Evolutionary conservation across 129 eudicot species (phyloP).

Genomic region (Escallonia herrerae): DNA sequence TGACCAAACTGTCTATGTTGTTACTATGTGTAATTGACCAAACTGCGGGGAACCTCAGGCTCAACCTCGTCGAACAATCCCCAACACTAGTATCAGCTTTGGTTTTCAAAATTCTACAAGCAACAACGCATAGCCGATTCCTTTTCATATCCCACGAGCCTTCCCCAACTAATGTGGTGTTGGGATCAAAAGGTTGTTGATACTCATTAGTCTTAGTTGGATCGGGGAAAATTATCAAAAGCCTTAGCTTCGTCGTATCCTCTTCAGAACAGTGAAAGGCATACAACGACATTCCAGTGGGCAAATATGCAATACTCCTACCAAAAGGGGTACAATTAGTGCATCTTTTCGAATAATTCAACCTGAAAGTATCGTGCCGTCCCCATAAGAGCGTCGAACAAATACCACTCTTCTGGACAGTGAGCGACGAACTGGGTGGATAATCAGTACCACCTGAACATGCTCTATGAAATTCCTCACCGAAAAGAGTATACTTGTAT

Average conservation of each 20-base stretch:
- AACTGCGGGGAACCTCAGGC: slow-evolving; percentile 33
- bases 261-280: slow-evolving; percentile 42
- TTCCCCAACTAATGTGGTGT: slow-evolving; percentile 51
- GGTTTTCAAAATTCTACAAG: slow-evolving; percentile 41
- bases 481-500: slow-evolving; percentile 30
- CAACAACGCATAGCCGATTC: slow-evolving; percentile 34
- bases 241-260: slow-evolving; percentile 29
- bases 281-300: slow-evolving; percentile 25
- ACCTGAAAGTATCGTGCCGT: slow-evolving; percentile 11
- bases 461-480: slow-evolving; percentile 19
- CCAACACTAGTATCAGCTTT: slow-evolving; percentile 35
- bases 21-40: slow-evolving; percentile 38
- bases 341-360: slow-evolving; percentile 27
- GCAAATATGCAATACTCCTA: background rate
- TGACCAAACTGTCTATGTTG: slow-evolving; percentile 30
- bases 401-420: slow-evolving; percentile 17
- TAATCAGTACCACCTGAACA: slow-evolving; percentile 11
- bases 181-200: slow-evolving; percentile 23
- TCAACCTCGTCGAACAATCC: slow-evolving; percentile 59
- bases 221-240: slow-evolving; percentile 27
- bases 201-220: slow-evolving; percentile 9
- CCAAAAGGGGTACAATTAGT: slow-evolving; percentile 20
- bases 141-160: slow-evolving; percentile 62
- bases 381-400: slow-evolving; percentile 23
- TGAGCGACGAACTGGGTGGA: slow-evolving; percentile 9